Percentiles rank a stretch among this genome's conserved stretches.
Evolutionary conservation across 2,329 filamentous ascomycete species (phyloP).

Genomic region (Elsinoe perseae): DNA sequence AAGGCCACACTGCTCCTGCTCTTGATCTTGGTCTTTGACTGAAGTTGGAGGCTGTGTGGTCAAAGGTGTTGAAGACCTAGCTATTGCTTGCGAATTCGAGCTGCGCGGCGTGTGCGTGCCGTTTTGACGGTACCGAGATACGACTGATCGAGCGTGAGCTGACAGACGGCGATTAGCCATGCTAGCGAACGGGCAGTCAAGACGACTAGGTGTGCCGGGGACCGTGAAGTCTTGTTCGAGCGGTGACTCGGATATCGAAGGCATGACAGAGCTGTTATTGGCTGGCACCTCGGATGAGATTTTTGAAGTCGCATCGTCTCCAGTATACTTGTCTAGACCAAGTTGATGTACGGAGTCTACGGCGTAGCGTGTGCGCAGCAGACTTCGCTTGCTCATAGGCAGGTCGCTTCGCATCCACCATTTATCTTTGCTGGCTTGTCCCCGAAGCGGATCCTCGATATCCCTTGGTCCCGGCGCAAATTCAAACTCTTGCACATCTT

Average conservation of each 20-base stretch:
- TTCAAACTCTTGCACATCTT: slow-evolving; percentile 11
- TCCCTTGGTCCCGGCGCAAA: slow-evolving; percentile 1
- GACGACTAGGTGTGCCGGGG: slow-evolving; percentile 66
- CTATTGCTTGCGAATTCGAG: slow-evolving; percentile 15
- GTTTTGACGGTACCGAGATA: slow-evolving; percentile 31
- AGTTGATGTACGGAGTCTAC: slow-evolving; percentile 9
- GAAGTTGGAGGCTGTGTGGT: neutral
- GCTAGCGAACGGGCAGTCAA: slow-evolving; percentile 73
- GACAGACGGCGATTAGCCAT: slow-evolving; percentile 35
- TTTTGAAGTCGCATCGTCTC: slow-evolving; percentile 8
- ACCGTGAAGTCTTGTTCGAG: slow-evolving; percentile 89
- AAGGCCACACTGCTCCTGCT: slow-evolving; percentile 20
- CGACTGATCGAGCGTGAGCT: slow-evolving; percentile 33
- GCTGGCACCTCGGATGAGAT: slow-evolving; percentile 29
- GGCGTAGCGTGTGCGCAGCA: slow-evolving; percentile 28
- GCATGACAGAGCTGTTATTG: slow-evolving; percentile 30
- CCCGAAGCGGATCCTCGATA: slow-evolving; percentile 6
- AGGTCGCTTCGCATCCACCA: slow-evolving; percentile 16
- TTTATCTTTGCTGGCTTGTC: slow-evolving; percentile 7
- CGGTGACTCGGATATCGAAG: slow-evolving; percentile 34
- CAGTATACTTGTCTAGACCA: neutral
- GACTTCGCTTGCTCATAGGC: slow-evolving; percentile 16
- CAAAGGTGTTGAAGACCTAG: neutral
- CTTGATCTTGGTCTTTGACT: neutral
- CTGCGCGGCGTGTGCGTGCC: slow-evolving; percentile 12